Evolutionary conservation across 352 stramenopile species (phyloP), one percentile per base, ranked within the genome.

Genomic region (Phytopythium boreale): DNA sequence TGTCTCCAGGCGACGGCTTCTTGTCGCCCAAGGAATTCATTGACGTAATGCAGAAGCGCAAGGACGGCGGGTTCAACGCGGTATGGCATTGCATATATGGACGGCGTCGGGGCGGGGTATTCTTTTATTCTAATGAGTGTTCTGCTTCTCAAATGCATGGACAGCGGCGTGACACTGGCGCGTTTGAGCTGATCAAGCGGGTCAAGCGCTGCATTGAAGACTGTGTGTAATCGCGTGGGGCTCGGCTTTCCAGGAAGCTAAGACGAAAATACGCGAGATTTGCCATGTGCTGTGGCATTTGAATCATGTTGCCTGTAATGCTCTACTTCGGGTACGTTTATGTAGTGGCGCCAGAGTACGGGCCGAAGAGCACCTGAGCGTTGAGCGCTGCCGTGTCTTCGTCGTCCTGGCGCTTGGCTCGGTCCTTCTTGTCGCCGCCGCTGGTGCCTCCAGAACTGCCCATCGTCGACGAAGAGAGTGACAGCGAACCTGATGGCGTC

Each of bases 41-140:
- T 52, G 71, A 92, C 7, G 85, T 96, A 19, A 96, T 96, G 87
- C 75, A 92, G 53, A 92, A 89, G 62, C 84, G 87, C 68, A 90
- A 92, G 63, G 84, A 93, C 57, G 86, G 79, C 34, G 87, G 84
- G 22, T 90, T 92, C 59, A 93, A 87, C 26, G 75, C 92, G 76
- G 87, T 96, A 75, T 2, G 19, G 26, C 11, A 26, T 15, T 34
- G 1, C 19, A 26, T 24, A 19, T 43, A 39, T n/a, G n/a, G n/a
- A n/a, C n/a, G n/a, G 0, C 4, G 36, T 53, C 17, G 39, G 20
- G 14, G 5, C 15, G 17, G 12, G 17, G 14, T 24, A 26, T 22
- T 50, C 2, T 58, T 67, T 22, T 50, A 8, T 20, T 1, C 46
- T 52, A 22, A 29, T 11, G 46, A 52, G 20, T 31, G n/a, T 31